Base-by-base conservation (phyloP, 306 rosid genomes). In the Prosopis cineraria region DNA sequence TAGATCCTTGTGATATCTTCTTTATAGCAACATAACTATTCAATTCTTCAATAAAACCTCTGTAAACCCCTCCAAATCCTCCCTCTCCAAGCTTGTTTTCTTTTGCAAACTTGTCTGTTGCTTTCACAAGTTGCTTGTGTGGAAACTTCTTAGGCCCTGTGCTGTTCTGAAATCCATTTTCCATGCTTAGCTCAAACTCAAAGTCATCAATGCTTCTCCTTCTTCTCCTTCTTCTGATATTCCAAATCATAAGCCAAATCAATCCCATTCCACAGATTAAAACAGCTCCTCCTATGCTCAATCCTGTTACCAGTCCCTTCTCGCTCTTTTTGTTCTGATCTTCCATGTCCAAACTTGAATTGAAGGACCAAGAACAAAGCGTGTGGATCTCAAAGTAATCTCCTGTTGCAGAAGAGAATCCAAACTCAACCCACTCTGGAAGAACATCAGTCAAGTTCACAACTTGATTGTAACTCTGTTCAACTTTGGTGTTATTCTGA, bases 31-130 rank as follows among this genome's bases (percentile, higher is more conserved):
- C 86, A 77, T 43, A 7, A 10, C 5, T 12, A 50, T 77, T 31
- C 34, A 73, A 13, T 31, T 73, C 82, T 53, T 56, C 70, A 3
- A 83, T 7, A 17, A 76, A 19, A 29, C 89, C 87, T 58, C n/a
- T 86, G 10, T 86, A 86, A 6, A 86, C 85, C 31, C 53, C 85
- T 2, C 87, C 89, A 11, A 86, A 86, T 16, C 89, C 87, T 29
- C 89, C 87, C 14, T 83, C 69, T 44, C 89, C 85, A 22, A 86
- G 77, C 43, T 86, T 86, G 10, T 78, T 63, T 6, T 75, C 87
- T 22, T 50, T 66, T 45, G 85, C 79, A 39, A 86, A 86, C 56
- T 83, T 70, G 31, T 48, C 48, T 17, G 89, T 83, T 29, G 87
- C 85, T 43, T 34, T 34, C 11, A 29, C 83, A 53, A 86, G 85